These are phyloP conservation scores for Naganishia antarctica DNA, from an alignment of 768 basidiomycete species.

Conservation along the genomic window DNA sequence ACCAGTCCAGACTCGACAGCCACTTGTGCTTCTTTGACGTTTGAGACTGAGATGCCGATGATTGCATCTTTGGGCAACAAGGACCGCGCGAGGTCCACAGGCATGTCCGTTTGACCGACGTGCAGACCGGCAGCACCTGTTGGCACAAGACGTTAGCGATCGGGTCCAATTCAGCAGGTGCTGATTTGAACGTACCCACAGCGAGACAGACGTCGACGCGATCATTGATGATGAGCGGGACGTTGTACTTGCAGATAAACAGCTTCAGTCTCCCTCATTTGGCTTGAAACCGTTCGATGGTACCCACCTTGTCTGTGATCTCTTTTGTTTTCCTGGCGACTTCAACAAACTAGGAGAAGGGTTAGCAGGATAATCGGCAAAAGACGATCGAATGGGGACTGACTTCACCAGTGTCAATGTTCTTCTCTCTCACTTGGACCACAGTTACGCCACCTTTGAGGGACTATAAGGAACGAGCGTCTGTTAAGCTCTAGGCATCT, in stretches of 20 bases:
- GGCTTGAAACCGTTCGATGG: too few relatives aligned
- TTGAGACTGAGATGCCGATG: constrained; percentile 76
- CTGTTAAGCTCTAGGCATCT: background rate
- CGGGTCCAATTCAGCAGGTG: too few relatives aligned
- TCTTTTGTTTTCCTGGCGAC: constrained; percentile 66
- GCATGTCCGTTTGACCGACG: constrained; percentile 83
- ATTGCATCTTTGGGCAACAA: constrained; percentile 67
- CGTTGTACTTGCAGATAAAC: constrained; percentile 63
- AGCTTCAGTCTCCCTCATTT: too few relatives aligned
- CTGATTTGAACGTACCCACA: constrained; percentile 23
- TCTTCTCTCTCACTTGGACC: constrained; percentile 85
- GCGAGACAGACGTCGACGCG: constrained; percentile 76
- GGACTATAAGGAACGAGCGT: constrained; percentile 53
- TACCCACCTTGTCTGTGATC: constrained; percentile 60
- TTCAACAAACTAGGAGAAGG: constrained; percentile 61
- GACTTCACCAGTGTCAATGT: constrained; percentile 72
- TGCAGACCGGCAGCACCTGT: constrained; percentile 64
- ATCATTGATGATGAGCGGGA: constrained; percentile 70
- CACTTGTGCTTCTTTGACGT: constrained; percentile 59
- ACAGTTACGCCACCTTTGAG: constrained; percentile 81
- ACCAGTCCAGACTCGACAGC: constrained; percentile 62
- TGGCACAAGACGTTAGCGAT: background rate
- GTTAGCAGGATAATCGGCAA: background rate
- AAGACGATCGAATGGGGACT: constrained; percentile 36
- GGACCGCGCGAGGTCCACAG: constrained; percentile 60